Conservation (phyloP, 2,329 filamentous ascomycete genomes). For the Dissoconium aciculare region DNA sequence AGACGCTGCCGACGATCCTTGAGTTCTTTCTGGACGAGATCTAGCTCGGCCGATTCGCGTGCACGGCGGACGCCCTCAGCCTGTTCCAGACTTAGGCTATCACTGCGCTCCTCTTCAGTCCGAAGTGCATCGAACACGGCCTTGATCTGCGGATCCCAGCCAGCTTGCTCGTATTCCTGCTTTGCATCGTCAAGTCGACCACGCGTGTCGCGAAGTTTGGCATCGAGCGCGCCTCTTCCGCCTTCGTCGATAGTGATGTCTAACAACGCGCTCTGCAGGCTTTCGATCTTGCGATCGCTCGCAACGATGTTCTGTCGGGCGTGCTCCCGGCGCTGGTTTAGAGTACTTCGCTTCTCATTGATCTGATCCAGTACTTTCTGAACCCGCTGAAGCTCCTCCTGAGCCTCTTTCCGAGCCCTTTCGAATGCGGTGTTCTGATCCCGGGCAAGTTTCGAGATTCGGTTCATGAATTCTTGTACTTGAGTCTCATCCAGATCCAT, state of each 20-base stretch:
- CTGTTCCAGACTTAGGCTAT: conserved; percentile 63
- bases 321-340: conserved; percentile 58
- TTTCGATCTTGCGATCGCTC: conserved; percentile 55
- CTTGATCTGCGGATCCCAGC: conserved; percentile 57
- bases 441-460: conserved; percentile 55
- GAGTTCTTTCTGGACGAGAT: conserved; percentile 67
- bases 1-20: conserved; percentile 59
- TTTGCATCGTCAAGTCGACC: conserved; percentile 46
- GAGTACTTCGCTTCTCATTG: conserved; percentile 55
- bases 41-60: conserved; percentile 68
- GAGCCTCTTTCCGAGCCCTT: conserved; percentile 55
- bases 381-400: conserved; percentile 59
- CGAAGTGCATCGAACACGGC: conserved; percentile 50
- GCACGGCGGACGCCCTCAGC: conserved; percentile 69
- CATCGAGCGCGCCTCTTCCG: conserved; percentile 59
- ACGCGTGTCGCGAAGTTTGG: conserved; percentile 55
- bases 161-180: conserved; percentile 45
- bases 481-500: conserved; percentile 58
- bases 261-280: conserved; percentile 53
- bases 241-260: conserved; percentile 77
- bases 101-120: conserved; percentile 55
- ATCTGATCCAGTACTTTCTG: conserved; percentile 57
- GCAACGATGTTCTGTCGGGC: conserved; percentile 56
- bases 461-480: conserved; percentile 61
- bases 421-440: conserved; percentile 73